A percentile compares a stretch with the other conserved stretches of the same genome.
Evolutionary conservation across 805 yeast species (phyloP).

Genomic region (Hyphopichia homilentoma): DNA sequence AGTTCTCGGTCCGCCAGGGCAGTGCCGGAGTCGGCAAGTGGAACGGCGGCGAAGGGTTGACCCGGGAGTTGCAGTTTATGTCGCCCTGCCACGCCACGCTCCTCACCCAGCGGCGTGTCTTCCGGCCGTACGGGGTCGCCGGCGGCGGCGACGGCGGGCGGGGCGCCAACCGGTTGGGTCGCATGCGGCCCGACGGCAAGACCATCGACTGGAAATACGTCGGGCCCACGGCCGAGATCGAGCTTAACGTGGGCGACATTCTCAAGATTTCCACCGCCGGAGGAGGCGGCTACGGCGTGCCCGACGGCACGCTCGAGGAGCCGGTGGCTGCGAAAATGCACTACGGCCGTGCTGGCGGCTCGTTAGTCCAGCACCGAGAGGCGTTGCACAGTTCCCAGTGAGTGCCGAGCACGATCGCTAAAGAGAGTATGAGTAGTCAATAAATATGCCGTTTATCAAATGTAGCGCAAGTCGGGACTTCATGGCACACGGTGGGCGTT

Average conservation of each 20-base stretch:
- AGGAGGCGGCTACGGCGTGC: slow-evolving; percentile 74
- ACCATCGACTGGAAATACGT: slow-evolving; percentile 20
- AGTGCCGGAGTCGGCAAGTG: slow-evolving; percentile 17
- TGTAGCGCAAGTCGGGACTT: neutral
- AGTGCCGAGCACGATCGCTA: neutral
- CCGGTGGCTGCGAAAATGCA: slow-evolving; percentile 5
- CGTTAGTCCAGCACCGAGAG: neutral
- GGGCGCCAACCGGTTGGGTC: slow-evolving; percentile 36
- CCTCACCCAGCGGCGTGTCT: slow-evolving; percentile 18
- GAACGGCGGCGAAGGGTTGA: slow-evolving; percentile 19
- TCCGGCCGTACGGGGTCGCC: slow-evolving; percentile 27
- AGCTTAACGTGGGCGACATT: slow-evolving; percentile 59
- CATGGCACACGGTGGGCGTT: no score
- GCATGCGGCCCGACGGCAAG: slow-evolving; percentile 21
- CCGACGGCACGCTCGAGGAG: slow-evolving; percentile 11
- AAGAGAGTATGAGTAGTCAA: no score
- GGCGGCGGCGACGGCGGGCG: slow-evolving; percentile 22
- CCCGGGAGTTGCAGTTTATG: slow-evolving; percentile 16
- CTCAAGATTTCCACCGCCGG: slow-evolving; percentile 74
- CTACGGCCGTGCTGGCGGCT: neutral
- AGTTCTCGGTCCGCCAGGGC: slow-evolving; percentile 12
- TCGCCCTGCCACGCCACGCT: slow-evolving; percentile 16
- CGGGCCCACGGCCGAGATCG: slow-evolving; percentile 66
- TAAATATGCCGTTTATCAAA: no score
- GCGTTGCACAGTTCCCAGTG: neutral